Base-by-base conservation (phyloP, 176 grass and related monocot genomes). In the Coix lacrymajobi region DNA sequence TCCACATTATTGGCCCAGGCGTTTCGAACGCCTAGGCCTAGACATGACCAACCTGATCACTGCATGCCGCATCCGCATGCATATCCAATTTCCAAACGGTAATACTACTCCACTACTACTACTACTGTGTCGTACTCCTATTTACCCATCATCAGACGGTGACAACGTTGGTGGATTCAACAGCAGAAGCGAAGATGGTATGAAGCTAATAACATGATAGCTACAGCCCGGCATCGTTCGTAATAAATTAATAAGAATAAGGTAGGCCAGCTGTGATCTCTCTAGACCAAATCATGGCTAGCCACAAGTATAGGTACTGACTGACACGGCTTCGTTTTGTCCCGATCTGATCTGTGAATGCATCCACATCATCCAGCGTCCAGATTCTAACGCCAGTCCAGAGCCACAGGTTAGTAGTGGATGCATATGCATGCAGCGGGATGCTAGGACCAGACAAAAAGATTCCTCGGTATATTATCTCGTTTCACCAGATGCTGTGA, bases 381-480 rank as follows among this genome's bases (percentile, higher is more conserved):
- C 40, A 12, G 61, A 45, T 60, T 43, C 19, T 13, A n/a, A 3
- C 46, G 71, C 19, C 0, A 81, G 45, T 71, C 28, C 38, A 62
- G 34, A 58, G 26, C 26, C 77, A 41, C 44, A 13, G 20, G 25
- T 22, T 8, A 52, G n/a, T 48, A 57, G 52, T n/a, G n/a, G n/a
- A n/a, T n/a, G n/a, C n/a, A n/a, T n/a, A 52, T 2, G 29, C n/a
- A 32, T 5, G 28, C 34, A 28, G 62, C 46, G n/a, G 36, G 69
- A 81, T 81, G 62, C 77, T 61, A 16, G 45, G 37, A 81, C 30
- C 85, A 7, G 8, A 11, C 62, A n/a, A 3, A 79, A 76, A 82
- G 78, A 87, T 82, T 52, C 85, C 62, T 13, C 17, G 56, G 62
- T 7, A 61, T 76, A 81, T 87, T 76, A 81, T 87, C 69, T 75